Base-by-base conservation (phyloP, 441 rosid species). In the Populus hybrid region DNA sequence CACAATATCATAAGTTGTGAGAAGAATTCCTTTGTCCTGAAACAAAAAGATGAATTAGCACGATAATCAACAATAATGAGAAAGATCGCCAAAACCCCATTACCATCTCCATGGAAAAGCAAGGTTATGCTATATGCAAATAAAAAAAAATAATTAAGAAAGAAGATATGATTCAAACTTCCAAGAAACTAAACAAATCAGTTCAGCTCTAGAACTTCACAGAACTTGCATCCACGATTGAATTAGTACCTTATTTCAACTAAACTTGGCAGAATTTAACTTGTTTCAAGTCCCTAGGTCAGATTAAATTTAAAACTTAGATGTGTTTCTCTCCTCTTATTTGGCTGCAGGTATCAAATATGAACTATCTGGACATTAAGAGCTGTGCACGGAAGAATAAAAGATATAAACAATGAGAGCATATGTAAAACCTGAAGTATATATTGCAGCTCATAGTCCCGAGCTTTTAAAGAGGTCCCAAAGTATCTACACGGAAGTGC, bases 1-100 rank as follows among this genome's bases (percentile, higher is more conserved):
- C 80, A 95, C 99, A 36, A 95, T 92, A 81, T 94, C 98, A 85
- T 95, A 95, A 26, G 99, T 95, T 21, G 99, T 94, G 32, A 94
- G 85, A 80, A 95, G 97, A 86, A 95, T 73, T 23, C 98, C 99
- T 85, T 88, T 87, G 81, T 92, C 89, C 99, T 95, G 79, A 83
- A 84, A 77, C 71, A 59, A 78, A 61, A 70, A 71, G 69, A 79
- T 5, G 72, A 69, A 79, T 32, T 30, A 74, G 59, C 67, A 72
- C 76, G 46, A 73, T 18, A 73, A 42, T 20, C 42, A 67, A 73
- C 76, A 35, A 72, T 64, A n/a, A 71, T 70, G 70, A 72, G 26
- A 61, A 23, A 59, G 2, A 16, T 8, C 28, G 61, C 28, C n/a
- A 21, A 79, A n/a, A 53, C 16, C 40, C 21, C 30, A 59, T 69